A percentile compares a stretch with the other conserved stretches of the same genome.
Conservation (phyloP, 192 early-diverging fungal genomes). For the Entomortierella chlamydospora region DNA sequence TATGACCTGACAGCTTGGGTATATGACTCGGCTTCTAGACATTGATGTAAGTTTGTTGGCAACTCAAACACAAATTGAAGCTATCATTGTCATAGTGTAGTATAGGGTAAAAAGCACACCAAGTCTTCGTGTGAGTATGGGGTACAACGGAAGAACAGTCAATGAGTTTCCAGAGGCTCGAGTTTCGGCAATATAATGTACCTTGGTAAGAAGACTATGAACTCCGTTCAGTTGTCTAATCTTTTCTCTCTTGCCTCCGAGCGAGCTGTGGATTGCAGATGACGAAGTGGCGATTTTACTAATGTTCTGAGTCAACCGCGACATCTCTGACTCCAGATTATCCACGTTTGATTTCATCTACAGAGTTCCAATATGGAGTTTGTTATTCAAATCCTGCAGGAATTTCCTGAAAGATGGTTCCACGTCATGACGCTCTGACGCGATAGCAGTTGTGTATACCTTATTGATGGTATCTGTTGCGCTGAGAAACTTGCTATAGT, state of each 20-base stretch:
- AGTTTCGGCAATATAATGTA: too few species aligned
- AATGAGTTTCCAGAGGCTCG: too few species aligned
- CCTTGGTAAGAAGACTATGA: conserved; percentile 78
- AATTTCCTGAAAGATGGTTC: too few species aligned
- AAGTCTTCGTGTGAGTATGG: not conserved
- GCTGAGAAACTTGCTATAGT: conserved; percentile 97
- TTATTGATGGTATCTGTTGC: conserved; percentile 92
- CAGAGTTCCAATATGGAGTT: too few species aligned
- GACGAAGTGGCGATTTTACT: conserved; percentile 67
- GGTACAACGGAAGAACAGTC: not conserved
- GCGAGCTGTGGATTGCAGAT: conserved; percentile 64
- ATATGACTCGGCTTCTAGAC: conserved; percentile 69
- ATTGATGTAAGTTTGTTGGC: conserved; percentile 76
- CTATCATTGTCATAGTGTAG: too few species aligned
- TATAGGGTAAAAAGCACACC: not conserved
- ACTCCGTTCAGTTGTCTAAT: conserved; percentile 79
- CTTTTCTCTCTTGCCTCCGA: conserved; percentile 75
- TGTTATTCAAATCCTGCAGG: too few species aligned
- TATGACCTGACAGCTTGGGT: conserved; percentile 84
- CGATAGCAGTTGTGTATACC: conserved; percentile 36
- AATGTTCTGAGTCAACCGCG: conserved; percentile 75
- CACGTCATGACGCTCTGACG: too few species aligned
- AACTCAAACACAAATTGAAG: conserved; percentile 92
- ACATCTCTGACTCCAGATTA: conserved; percentile 89
- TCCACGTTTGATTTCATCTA: conserved; percentile 90